Conservation (phyloP, 176 grass and related monocot species). For the Musa acuminata region DNA sequence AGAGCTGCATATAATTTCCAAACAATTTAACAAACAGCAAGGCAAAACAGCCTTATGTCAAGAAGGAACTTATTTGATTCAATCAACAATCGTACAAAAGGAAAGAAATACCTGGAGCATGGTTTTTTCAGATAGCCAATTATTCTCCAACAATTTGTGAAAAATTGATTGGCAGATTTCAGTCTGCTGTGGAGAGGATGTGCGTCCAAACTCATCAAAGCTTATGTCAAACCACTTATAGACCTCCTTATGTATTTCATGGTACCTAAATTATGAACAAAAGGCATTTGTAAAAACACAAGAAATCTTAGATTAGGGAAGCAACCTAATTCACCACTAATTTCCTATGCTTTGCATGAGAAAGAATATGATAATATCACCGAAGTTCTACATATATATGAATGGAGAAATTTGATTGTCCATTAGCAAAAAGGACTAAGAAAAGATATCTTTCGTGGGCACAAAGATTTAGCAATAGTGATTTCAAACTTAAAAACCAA, state of each 20-base stretch:
- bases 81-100: not conserved
- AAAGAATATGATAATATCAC: no score
- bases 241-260: conserved; percentile 73
- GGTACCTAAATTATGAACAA: conserved; percentile 34
- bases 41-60: not conserved
- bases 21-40: conserved; percentile 21
- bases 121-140: conserved; percentile 92
- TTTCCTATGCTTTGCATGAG: not conserved
- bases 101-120: conserved; percentile 63
- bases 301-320: not conserved
- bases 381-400: no score
- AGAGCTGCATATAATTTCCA: conserved; percentile 44
- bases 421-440: no score
- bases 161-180: conserved; percentile 89
- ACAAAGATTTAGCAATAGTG: no score
- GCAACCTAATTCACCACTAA: not conserved
- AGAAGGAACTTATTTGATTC: not conserved
- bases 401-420: no score
- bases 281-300: not conserved
- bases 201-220: conserved; percentile 96
- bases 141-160: conserved; percentile 83
- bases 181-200: conserved; percentile 68
- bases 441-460: no score
- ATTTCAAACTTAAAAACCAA: not conserved
- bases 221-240: conserved; percentile 98